A percentile compares a stretch with the other conserved stretches of the same genome.
Conservation (phyloP, 2,329 filamentous ascomycete genomes). For the Lasiodiplodia citricola region DNA sequence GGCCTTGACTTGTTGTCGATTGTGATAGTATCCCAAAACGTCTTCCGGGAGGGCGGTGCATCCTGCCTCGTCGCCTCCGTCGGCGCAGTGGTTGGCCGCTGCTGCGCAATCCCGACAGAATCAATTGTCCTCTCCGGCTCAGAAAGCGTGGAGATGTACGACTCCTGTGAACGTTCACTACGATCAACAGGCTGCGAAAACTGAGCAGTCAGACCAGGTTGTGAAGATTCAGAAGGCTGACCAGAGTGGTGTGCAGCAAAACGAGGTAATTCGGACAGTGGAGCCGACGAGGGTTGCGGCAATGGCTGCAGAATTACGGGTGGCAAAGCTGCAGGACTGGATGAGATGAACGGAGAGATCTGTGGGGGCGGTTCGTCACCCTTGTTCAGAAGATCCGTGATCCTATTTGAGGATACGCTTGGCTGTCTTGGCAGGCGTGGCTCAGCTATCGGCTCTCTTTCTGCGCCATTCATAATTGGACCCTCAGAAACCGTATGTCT, state of each 20-base stretch:
- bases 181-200: slow-evolving; percentile 18
- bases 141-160: slow-evolving; percentile 12
- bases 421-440: slow-evolving; percentile 29
- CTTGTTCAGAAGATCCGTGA: slow-evolving; percentile 46
- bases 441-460: neutral
- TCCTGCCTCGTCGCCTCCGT: slow-evolving; percentile 3
- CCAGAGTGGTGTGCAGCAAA: slow-evolving; percentile 2
- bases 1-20: slow-evolving; percentile 21
- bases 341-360: slow-evolving; percentile 13
- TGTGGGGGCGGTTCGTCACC: slow-evolving; percentile 34
- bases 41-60: slow-evolving; percentile 9
- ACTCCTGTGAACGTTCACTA: slow-evolving; percentile 17
- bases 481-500: neutral
- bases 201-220: slow-evolving; percentile 1
- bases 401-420: slow-evolving; percentile 39
- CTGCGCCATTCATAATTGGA: slow-evolving; percentile 7
- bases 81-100: slow-evolving; percentile 14
- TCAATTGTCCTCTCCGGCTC: slow-evolving; percentile 10
- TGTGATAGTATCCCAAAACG: slow-evolving; percentile 24
- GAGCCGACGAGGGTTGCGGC: slow-evolving; percentile 12
- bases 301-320: slow-evolving; percentile 23
- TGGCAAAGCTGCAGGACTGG: slow-evolving; percentile 20
- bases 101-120: neutral
- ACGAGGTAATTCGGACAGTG: slow-evolving; percentile 2
- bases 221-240: slow-evolving; percentile 9